Conservation (phyloP, 73 alveolate species). For the Breviolum minutum region DNA sequence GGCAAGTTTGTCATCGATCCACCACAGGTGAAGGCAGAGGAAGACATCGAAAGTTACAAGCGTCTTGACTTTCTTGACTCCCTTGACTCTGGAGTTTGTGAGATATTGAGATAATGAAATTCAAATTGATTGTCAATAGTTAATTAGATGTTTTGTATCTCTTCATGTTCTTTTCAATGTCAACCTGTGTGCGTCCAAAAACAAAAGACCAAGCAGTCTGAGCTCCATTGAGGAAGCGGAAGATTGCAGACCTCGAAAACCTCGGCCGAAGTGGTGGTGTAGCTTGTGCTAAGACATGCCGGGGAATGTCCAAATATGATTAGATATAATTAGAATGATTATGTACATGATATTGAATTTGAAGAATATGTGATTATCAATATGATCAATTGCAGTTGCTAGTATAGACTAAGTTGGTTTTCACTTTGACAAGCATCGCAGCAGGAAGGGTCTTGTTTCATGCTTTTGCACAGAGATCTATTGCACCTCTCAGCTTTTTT, state of each 20-base stretch:
- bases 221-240: conserved; percentile 29
- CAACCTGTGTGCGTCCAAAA: neutral
- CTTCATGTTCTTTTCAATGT: neutral
- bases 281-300: neutral
- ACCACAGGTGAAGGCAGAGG: conserved; percentile 47
- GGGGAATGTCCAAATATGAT: neutral
- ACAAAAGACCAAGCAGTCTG: neutral
- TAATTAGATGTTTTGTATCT: neutral
- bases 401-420: too few species aligned
- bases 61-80: neutral
- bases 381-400: too few species aligned
- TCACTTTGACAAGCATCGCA: too few species aligned
- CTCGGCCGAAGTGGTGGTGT: conserved; percentile 93
- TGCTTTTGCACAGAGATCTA: neutral
- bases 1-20: neutral
- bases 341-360: too few species aligned
- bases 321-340: too few species aligned
- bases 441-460: too few species aligned
- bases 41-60: conserved; percentile 82
- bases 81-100: neutral
- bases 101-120: neutral
- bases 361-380: too few species aligned
- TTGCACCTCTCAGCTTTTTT: neutral
- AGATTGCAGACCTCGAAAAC: conserved; percentile 66
- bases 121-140: too few species aligned